A percentile compares a stretch with the other conserved stretches of the same genome.
These are phyloP conservation scores for Chloris gayana DNA, from an alignment of 176 grass and related monocot genomes.

Conservation along the genomic window DNA sequence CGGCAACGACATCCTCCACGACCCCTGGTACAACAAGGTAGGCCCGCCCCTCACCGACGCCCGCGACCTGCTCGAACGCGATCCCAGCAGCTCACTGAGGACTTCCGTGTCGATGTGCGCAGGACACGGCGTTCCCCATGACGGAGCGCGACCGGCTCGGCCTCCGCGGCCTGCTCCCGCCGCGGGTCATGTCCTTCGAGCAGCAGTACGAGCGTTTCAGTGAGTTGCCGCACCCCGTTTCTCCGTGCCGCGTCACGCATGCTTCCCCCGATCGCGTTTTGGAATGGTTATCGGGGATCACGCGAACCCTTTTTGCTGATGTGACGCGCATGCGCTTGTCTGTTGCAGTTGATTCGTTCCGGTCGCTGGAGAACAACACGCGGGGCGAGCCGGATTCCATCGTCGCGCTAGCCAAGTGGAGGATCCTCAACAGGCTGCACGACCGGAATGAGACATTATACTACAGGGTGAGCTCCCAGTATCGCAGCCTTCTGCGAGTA, in stretches of 20 bases:
- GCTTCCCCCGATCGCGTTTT: neutral
- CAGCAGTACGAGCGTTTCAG: constrained; percentile 97
- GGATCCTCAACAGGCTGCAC: constrained; percentile 96
- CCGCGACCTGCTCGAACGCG: neutral
- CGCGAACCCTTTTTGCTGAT: constrained; percentile 13
- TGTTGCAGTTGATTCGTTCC: constrained; percentile 76
- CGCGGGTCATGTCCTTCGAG: constrained; percentile 95
- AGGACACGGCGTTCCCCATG: constrained; percentile 96
- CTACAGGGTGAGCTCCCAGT: constrained; percentile 74
- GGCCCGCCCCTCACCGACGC: neutral
- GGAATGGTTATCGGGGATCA: constrained; percentile 2
- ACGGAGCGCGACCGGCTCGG: constrained; percentile 97
- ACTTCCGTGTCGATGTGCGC: neutral
- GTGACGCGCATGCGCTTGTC: neutral
- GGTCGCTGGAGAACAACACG: constrained; percentile 91
- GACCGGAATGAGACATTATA: constrained; percentile 96
- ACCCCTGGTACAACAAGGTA: constrained; percentile 97
- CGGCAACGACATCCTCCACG: constrained; percentile 92
- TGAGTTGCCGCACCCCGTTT: constrained; percentile 43
- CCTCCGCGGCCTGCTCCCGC: constrained; percentile 90
- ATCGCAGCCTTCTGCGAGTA: neutral
- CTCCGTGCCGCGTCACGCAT: neutral
- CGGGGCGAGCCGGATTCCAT: constrained; percentile 58
- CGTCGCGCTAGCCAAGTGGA: constrained; percentile 90
- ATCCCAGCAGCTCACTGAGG: neutral